A percentile compares a stretch with the other conserved stretches of the same genome.
phyloP scores from a whole-genome alignment of 495 filamentous ascomycete species.

The Jackrogersella multiformis region DNA sequence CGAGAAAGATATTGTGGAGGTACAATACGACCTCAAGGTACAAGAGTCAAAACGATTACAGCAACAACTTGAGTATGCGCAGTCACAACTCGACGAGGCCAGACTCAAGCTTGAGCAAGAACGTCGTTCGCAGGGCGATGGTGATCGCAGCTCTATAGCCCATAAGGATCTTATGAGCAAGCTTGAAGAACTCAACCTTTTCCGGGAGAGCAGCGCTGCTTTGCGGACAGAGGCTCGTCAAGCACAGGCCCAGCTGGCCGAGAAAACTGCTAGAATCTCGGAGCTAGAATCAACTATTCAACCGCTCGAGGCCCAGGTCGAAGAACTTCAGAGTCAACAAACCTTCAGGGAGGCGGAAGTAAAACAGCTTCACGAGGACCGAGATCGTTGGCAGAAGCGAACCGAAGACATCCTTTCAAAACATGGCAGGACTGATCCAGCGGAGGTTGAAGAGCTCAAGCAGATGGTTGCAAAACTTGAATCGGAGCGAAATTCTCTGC shows the following conservation, averaged over 20 bases:
- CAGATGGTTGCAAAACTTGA: constrained; percentile 68
- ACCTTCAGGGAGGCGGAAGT: constrained; percentile 86
- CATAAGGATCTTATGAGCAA: constrained; percentile 93
- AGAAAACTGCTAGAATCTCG: constrained; percentile 77
- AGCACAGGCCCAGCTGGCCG: constrained; percentile 73
- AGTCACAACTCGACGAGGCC: constrained; percentile 84
- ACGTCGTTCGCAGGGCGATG: constrained; percentile 78
- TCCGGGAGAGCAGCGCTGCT: constrained; percentile 90
- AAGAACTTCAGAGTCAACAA: constrained; percentile 80
- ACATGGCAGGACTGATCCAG: constrained; percentile 93
- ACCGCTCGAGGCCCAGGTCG: constrained; percentile 79
- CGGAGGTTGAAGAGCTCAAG: constrained; percentile 87
- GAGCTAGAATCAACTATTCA: constrained; percentile 79
- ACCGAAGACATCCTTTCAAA: constrained; percentile 94
- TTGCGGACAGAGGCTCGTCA: constrained; percentile 85
- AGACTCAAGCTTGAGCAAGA: constrained; percentile 88
- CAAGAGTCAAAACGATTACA: constrained; percentile 87
- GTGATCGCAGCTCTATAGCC: constrained; percentile 70
- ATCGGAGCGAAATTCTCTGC: constrained; percentile 74
- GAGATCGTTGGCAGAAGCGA: constrained; percentile 91
- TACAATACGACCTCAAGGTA: constrained; percentile 86
- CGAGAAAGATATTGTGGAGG: constrained; percentile 97
- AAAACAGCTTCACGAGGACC: constrained; percentile 82
- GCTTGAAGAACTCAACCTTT: constrained; percentile 91
- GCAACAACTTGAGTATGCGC: constrained; percentile 87